phyloP scores from a whole-genome alignment of 305 asterid species.

The Coffea humblotiana region DNA sequence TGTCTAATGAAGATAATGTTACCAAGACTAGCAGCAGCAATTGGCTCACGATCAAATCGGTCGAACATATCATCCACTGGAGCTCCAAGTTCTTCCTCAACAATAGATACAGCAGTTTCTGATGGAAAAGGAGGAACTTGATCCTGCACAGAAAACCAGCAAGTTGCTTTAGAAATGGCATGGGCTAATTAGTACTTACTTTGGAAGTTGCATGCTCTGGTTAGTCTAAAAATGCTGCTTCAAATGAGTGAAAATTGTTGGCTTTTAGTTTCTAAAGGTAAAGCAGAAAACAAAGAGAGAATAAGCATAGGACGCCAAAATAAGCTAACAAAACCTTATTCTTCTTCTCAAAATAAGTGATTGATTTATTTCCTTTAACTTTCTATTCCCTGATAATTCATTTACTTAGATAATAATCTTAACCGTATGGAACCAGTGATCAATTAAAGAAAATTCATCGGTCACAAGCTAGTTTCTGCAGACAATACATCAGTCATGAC shows the following conservation, averaged over 20 bases:
- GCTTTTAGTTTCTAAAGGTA: not conserved
- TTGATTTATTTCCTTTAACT: not conserved
- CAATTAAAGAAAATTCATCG: not conserved
- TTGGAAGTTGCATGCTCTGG: not conserved
- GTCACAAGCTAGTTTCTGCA: not conserved
- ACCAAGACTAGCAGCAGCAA: constrained; percentile 99
- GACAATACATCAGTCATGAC: not conserved
- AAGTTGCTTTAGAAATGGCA: constrained; percentile 3
- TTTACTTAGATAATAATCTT: not conserved
- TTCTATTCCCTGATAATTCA: not conserved
- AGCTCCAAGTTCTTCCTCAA: constrained; percentile 86
- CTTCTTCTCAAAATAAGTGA: not conserved
- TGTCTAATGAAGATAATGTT: constrained; percentile 21
- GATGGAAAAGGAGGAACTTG: constrained; percentile 99
- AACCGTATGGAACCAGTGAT: not conserved
- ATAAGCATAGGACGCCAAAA: not conserved
- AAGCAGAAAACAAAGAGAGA: not conserved
- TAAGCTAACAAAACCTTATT: not conserved
- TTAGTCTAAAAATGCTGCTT: not conserved
- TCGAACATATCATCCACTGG: constrained; percentile 62
- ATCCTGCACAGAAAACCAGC: constrained; percentile 48
- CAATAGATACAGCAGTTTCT: constrained; percentile 75
- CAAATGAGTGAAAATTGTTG: not conserved
- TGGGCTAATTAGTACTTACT: not conserved
- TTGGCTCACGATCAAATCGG: constrained; percentile 84